A percentile compares a stretch with the other conserved stretches of the same genome.
Conservation (phyloP, 108 stramenopile species). For the Skeletonema costatum region DNA sequence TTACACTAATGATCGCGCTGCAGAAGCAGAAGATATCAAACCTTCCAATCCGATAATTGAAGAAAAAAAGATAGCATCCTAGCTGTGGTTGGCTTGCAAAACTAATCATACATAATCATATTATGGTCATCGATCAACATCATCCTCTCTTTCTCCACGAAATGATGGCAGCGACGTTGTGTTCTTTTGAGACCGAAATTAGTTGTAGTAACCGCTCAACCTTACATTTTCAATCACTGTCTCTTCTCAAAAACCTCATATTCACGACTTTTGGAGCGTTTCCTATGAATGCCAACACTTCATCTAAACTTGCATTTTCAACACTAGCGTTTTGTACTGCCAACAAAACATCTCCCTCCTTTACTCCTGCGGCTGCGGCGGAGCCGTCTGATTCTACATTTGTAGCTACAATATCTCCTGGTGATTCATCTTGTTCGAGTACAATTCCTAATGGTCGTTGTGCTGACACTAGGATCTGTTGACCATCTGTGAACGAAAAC, state of each 20-base stretch:
- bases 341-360: constrained; percentile 50
- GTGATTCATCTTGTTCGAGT: constrained; percentile 50
- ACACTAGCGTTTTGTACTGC: constrained; percentile 64
- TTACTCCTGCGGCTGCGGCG: constrained; percentile 51
- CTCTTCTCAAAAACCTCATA: constrained; percentile 39
- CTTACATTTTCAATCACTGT: too few species aligned
- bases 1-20: neutral
- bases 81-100: too few species aligned
- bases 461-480: constrained; percentile 59
- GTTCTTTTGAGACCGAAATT: too few species aligned
- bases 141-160: too few species aligned
- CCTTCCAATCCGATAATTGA: neutral
- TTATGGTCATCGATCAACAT: too few species aligned
- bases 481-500: constrained; percentile 61
- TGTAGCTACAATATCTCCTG: constrained; percentile 32
- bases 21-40: neutral
- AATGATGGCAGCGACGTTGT: too few species aligned
- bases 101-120: too few species aligned
- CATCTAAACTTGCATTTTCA: constrained; percentile 38
- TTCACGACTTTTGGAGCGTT: constrained; percentile 58
- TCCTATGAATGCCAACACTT: constrained; percentile 51
- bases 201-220: too few species aligned
- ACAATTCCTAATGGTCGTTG: constrained; percentile 67
- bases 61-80: neutral
- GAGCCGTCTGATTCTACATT: constrained; percentile 43